These are phyloP conservation scores for Arthrinium phaeospermum DNA, from an alignment of 2,329 filamentous ascomycete genomes.

Conservation along the genomic window DNA sequence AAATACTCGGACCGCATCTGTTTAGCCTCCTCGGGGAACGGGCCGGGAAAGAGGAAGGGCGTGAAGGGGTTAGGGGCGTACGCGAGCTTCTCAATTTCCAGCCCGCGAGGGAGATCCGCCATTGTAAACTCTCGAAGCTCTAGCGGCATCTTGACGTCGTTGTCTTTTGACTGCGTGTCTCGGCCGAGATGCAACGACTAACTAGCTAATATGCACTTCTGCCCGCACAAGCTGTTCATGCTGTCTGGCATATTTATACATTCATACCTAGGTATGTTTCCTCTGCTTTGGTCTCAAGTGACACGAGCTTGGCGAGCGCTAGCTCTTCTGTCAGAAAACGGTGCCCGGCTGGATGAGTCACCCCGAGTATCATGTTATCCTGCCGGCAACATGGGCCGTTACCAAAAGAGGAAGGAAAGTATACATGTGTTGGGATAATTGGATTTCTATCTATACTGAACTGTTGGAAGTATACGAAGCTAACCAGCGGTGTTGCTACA, in stretches of 20 bases:
- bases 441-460: neutral
- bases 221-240: neutral
- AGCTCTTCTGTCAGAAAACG: neutral
- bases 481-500: neutral
- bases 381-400: neutral
- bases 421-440: too few species aligned
- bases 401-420: neutral
- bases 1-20: conserved; percentile 32
- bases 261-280: neutral
- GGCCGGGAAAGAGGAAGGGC: conserved; percentile 41
- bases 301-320: neutral
- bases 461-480: neutral
- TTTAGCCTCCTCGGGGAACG: conserved; percentile 33
- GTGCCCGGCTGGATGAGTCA: neutral
- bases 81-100: conserved; percentile 45
- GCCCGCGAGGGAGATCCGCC: conserved; percentile 42
- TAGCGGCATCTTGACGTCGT: conserved; percentile 43
- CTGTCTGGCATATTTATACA: neutral
- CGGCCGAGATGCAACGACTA: neutral
- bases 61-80: conserved; percentile 41
- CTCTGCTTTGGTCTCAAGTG: neutral
- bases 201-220: neutral
- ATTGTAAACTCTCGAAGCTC: conserved; percentile 41
- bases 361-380: neutral
- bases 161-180: neutral